phyloP scores from a whole-genome alignment of 495 filamentous ascomycete species.

The Neurospora sp. region DNA sequence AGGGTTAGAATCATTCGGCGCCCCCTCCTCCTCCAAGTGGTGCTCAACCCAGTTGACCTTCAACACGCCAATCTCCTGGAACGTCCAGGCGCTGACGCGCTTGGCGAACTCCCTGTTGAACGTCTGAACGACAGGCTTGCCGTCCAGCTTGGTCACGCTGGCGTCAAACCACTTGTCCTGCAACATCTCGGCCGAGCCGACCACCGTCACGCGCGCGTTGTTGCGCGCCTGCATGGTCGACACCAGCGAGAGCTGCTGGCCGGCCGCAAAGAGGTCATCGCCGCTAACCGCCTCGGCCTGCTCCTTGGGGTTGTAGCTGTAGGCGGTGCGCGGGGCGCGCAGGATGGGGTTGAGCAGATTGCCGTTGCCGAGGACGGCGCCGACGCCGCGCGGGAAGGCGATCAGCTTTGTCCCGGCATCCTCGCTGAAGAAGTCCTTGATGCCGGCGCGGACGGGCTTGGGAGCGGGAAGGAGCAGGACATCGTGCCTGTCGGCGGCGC shows the following conservation, averaged over 20 bases:
- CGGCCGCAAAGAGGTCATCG: slow-evolving; percentile 71
- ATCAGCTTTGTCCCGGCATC: slow-evolving; percentile 45
- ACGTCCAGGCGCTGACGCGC: slow-evolving; percentile 78
- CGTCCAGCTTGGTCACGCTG: slow-evolving; percentile 54
- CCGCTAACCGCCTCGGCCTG: slow-evolving; percentile 47
- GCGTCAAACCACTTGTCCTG: slow-evolving; percentile 85
- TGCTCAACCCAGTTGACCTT: slow-evolving; percentile 78
- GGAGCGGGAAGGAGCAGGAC: slow-evolving; percentile 68
- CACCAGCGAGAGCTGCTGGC: slow-evolving; percentile 70
- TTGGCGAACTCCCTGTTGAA: slow-evolving; percentile 80
- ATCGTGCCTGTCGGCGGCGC: slow-evolving; percentile 74
- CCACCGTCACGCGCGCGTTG: slow-evolving; percentile 78
- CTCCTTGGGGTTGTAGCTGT: slow-evolving; percentile 91
- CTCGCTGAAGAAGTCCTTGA: slow-evolving; percentile 71
- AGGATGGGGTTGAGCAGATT: slow-evolving; percentile 73
- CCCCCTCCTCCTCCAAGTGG: slow-evolving; percentile 50
- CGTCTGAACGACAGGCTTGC: slow-evolving; percentile 42
- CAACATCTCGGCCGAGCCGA: slow-evolving; percentile 79
- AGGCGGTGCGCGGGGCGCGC: slow-evolving; percentile 70
- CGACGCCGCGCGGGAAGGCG: slow-evolving; percentile 70
- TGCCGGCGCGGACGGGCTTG: slow-evolving; percentile 48
- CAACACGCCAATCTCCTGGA: slow-evolving; percentile 85
- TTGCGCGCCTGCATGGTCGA: slow-evolving; percentile 85
- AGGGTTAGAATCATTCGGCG: slow-evolving; percentile 57
- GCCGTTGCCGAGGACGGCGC: slow-evolving; percentile 68